phyloP scores from a whole-genome alignment of 345 rosid species.

The Salix koriyanagi region DNA sequence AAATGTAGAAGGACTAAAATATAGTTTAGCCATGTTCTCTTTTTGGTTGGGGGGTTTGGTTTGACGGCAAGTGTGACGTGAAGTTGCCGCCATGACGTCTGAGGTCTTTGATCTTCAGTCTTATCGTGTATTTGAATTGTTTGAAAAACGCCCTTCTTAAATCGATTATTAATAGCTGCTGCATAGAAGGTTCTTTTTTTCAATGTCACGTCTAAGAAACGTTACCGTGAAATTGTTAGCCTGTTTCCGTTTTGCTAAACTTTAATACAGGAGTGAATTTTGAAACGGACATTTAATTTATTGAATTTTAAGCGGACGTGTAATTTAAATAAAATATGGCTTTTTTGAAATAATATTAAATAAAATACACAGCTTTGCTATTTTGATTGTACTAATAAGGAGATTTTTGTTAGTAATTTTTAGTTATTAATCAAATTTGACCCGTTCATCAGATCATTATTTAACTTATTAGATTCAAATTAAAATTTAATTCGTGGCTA shows the following conservation, averaged over 20 bases:
- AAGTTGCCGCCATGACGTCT: constrained; percentile 9
- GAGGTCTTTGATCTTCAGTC: not conserved
- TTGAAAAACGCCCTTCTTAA: not conserved
- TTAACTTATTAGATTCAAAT: too few relatives aligned
- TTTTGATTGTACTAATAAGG: too few relatives aligned
- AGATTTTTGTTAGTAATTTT: too few relatives aligned
- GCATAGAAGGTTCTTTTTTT: not conserved
- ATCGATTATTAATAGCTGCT: not conserved
- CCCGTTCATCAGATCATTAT: too few relatives aligned
- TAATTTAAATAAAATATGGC: too few relatives aligned
- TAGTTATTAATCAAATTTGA: too few relatives aligned
- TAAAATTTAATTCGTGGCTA: too few relatives aligned
- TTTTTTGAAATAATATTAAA: too few relatives aligned
- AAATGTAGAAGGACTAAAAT: not conserved
- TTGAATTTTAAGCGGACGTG: too few relatives aligned
- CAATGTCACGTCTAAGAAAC: not conserved
- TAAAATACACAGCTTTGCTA: too few relatives aligned
- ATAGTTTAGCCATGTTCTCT: not conserved
- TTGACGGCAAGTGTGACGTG: constrained; percentile 43
- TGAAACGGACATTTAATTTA: not conserved
- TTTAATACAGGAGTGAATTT: too few relatives aligned
- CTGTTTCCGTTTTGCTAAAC: not conserved
- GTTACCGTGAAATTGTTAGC: not conserved
- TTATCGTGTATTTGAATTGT: not conserved
- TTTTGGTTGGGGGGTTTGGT: not conserved